Evolutionary conservation across 163 green algal genomes (phyloP), one percentile per base, ranked within the genome.

Genomic region (Coccomyxa subellipsoidea): DNA sequence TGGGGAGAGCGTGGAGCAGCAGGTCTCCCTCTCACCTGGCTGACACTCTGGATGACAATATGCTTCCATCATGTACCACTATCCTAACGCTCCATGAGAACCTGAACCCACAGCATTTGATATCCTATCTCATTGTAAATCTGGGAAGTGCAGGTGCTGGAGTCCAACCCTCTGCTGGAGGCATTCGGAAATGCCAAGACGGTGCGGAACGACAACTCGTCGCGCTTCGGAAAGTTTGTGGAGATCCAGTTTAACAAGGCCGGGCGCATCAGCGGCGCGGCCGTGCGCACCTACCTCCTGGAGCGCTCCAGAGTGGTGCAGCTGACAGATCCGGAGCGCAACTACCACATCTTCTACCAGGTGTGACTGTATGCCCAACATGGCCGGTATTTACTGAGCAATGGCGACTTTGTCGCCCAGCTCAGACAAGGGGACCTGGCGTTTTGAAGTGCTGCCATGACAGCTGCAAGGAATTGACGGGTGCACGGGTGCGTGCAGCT

Each of bases 161-260:
- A 99, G 89, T 98, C 92, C 37, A 99, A 99, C 85, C 97, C 97
- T 21, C 86, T 99, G 84, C 91, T 99, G 79, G 97, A 99, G 85
- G 96, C 97, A 0, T 99, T 99, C 90, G 97, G 97, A 37, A 99
- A 99, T 87, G 97, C 97, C 59, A 99, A 99, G 88, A 99, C 97
- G 0, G 92, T 97, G 71, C 90, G 97, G 39, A 99, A 99, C 86
- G 92, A 99, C 90, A 99, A 99, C 91, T 98, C 92, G 10, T 97
- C 92, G 21, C 93, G 97, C 31, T 99, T 99, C 84, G 97, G 97
- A 25, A 99, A 99, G 90, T 99, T 98, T 85, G 94, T 98, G 31
- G 96, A 99, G 87, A 98, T 99, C 82, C 96, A 99, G 86, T 99
- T 99, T 90, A 95, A 98, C 90, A 84, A 87, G 38, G 59, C 91